Evolutionary conservation across 208 protist genomes (phyloP), one percentile per base, ranked within the genome.

Genomic region (Novymonas esmeraldas): DNA sequence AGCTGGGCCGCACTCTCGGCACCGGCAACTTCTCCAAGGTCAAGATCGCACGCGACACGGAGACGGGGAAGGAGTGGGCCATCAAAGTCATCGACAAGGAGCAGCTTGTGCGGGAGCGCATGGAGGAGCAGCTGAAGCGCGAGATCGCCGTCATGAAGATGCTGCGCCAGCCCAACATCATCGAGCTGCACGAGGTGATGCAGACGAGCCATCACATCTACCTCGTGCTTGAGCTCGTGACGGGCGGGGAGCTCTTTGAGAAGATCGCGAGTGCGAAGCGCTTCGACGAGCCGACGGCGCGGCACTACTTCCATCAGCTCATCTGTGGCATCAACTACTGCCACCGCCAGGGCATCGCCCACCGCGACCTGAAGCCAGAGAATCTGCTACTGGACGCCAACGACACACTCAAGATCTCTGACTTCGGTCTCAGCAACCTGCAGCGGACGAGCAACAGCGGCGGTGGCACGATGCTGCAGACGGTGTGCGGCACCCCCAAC

Each of bases 221-320:
- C 71, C 82, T 97, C 26, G 88, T 97, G 3, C 66, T 97, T n/a
- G 90, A 97, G 67, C 81, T 97, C 4, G 81, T 95, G 10, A 90
- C 83, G 34, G 93, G 95, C 49, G 97, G 97, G 1, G 95, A 98
- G 75, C 78, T 98, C 39, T 98, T 98, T 54, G 89, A 96, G 34
- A 90, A 90, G 46, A 97, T 98, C 54, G 82, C 80, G 4, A 60
- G 54, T n/a, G 80, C 77, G 22, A 88, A 84, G 33, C 75, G 81
- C 51, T 97, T 98, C 60, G 60, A 81, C 34, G 96, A 98, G 67
- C 38, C 67, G 10, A 92, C 73, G n/a, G 93, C 92, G 3, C 83
- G 95, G 0, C 45, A 87, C 36, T 98, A 97, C 81, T 98, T 98
- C 68, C 94, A 98, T 62, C 95, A 98, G 79, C 82, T 98, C 11